Base-by-base conservation (phyloP, 225 moss, liverwort and hornwort species). In the Straminergon stramineum region DNA sequence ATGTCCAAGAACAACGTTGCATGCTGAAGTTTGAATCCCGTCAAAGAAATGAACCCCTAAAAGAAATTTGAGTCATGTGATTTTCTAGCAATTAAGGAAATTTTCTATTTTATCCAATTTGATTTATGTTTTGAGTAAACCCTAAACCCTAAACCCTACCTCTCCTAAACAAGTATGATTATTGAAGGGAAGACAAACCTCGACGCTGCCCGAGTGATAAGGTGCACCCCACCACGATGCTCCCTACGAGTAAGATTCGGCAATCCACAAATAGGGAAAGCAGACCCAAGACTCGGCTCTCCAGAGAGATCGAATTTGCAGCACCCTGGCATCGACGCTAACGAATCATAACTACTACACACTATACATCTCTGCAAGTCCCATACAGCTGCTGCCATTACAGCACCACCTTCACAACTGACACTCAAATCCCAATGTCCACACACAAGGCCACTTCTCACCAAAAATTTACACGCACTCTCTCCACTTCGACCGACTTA, bases 301-400 rank as follows among this genome's bases (percentile, higher is more conserved):
- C 53, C 52, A 61, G 81, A 89, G 31, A 84, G 67, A 61, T 93
- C 88, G 56, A 89, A 88, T 85, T 56, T 84, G 89, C 79, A 82
- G 75, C 77, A 83, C 57, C 86, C 90, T 39, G 84, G 45, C 78
- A 85, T 87, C 87, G 89, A 87, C 67, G 87, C 60, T 48, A 84
- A 75, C 1, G 87, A 78, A 61, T 73, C 83, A 89, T 85, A 89
- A 83, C 91, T 89, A 68, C 82, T 85, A 69, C 88, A 91, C 15
- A 85, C 85, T 30, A 78, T 64, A 87, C 86, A 89, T 65, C 86
- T 88, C 19, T 88, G 91, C 91, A 93, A 68, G 82, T 93, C 90
- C 91, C 89, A 94, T 35, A 73, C 66, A 84, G 56, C 86, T 80
- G 67, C 76, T 81, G 92, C 90, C 92, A 93, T 91, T 65, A 56